Percentiles rank a stretch among this genome's conserved stretches.
Evolutionary conservation across 2,329 filamentous ascomycete genomes (phyloP).

Genomic region (Botrytis tulipae): DNA sequence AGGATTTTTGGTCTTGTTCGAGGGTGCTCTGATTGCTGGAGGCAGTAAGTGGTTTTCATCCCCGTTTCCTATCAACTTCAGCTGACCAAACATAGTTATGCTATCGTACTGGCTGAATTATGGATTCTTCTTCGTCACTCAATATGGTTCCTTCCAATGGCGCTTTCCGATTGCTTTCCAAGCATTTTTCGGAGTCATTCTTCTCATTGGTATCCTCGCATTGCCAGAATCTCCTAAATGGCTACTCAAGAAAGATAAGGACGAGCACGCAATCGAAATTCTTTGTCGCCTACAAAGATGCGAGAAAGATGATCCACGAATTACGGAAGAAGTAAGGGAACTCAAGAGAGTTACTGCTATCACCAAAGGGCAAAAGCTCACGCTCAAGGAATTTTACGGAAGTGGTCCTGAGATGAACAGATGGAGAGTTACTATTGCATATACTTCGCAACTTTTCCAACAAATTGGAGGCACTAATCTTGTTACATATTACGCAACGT

Average conservation of each 20-base stretch:
- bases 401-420: conserved; percentile 49
- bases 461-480: conserved; percentile 48
- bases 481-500: conserved; percentile 52
- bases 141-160: conserved; percentile 53
- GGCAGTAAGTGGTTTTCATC: conserved; percentile 41
- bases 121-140: conserved; percentile 54
- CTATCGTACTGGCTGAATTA: conserved; percentile 61
- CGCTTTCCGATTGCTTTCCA: conserved; percentile 61
- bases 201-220: conserved; percentile 51
- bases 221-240: conserved; percentile 53
- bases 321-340: conserved; percentile 31
- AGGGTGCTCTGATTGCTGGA: conserved; percentile 56
- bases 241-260: conserved; percentile 36
- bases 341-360: conserved; percentile 40
- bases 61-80: background rate
- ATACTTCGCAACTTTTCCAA: conserved; percentile 51
- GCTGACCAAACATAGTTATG: conserved; percentile 19
- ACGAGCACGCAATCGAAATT: conserved; percentile 30
- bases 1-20: conserved; percentile 60
- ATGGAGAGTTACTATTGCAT: conserved; percentile 52
- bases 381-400: conserved; percentile 27
- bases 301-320: conserved; percentile 19
- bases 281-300: conserved; percentile 32
- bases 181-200: conserved; percentile 58
- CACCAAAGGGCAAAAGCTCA: conserved; percentile 33